Evolutionary conservation across 2,329 filamentous ascomycete species (phyloP).

Genomic region (Aspergillus luchuensis): DNA sequence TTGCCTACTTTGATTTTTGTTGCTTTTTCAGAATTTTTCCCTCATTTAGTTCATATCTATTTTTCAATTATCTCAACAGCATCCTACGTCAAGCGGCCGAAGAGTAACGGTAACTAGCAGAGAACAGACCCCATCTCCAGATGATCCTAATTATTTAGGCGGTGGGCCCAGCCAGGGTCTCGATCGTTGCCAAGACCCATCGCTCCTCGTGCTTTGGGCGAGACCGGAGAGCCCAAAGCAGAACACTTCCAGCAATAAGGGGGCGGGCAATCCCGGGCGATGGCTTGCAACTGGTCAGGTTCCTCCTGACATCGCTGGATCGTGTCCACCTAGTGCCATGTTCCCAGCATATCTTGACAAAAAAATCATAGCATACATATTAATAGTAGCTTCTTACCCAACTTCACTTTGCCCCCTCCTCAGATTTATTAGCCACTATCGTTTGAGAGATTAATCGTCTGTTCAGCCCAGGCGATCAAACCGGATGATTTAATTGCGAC

Average conservation of each 20-base stretch:
- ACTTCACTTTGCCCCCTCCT: neutral
- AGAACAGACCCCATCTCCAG: neutral
- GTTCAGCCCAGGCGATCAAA: neutral
- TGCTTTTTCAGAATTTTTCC: too few species aligned
- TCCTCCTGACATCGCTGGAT: neutral
- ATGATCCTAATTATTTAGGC: constrained; percentile 14
- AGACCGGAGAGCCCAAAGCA: neutral
- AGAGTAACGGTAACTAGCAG: neutral
- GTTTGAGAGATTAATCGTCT: constrained; percentile 1
- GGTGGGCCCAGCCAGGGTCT: constrained; percentile 22
- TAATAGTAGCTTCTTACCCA: neutral
- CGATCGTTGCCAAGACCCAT: constrained; percentile 22
- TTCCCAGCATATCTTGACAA: too few species aligned
- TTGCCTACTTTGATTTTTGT: too few species aligned
- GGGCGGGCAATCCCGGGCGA: constrained; percentile 3
- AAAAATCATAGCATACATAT: neutral
- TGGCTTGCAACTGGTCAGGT: constrained; percentile 4
- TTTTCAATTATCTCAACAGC: too few species aligned
- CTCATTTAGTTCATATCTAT: too few species aligned
- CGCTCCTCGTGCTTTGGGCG: constrained; percentile 7
- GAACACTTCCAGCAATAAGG: neutral
- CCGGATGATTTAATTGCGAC: neutral
- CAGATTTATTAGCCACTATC: neutral
- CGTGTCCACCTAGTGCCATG: too few species aligned
- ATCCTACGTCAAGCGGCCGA: neutral